These are phyloP conservation scores for Dictyophora rubrovolvata DNA, from an alignment of 768 basidiomycete species.

Conservation along the genomic window DNA sequence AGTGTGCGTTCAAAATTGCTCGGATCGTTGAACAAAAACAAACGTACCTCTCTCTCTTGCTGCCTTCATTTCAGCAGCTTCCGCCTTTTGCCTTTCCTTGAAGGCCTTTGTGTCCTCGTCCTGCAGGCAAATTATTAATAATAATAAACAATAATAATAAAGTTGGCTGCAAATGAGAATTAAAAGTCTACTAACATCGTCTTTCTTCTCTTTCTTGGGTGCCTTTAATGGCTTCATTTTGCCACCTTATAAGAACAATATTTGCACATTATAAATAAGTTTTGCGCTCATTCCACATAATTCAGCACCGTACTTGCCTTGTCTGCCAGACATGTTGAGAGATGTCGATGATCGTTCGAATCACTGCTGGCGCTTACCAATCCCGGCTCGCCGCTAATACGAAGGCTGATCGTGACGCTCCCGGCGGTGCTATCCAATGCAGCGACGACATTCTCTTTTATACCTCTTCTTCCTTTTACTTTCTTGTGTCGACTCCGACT, in stretches of 20 bases:
- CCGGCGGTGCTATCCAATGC: neutral
- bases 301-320: slow-evolving; percentile 32
- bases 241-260: slow-evolving; percentile 27
- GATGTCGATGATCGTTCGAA: slow-evolving; percentile 1
- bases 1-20: neutral
- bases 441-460: neutral
- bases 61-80: slow-evolving; percentile 61
- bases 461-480: neutral
- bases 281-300: neutral
- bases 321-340: slow-evolving; percentile 46
- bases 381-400: no score
- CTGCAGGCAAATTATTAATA: neutral
- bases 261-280: neutral
- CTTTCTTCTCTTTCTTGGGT: slow-evolving; percentile 73
- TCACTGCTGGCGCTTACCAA: no score
- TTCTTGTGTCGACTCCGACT: neutral
- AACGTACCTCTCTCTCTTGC: slow-evolving; percentile 61
- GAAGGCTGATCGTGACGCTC: no score
- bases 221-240: slow-evolving; percentile 86
- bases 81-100: slow-evolving; percentile 69
- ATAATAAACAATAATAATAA: no score
- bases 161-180: no score
- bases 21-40: neutral
- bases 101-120: slow-evolving; percentile 62
- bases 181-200: slow-evolving; percentile 26